A percentile compares a stretch with the other conserved stretches of the same genome.
Evolutionary conservation across 2,329 filamentous ascomycete genomes (phyloP).

Genomic region (Phialophora verrucosa): DNA sequence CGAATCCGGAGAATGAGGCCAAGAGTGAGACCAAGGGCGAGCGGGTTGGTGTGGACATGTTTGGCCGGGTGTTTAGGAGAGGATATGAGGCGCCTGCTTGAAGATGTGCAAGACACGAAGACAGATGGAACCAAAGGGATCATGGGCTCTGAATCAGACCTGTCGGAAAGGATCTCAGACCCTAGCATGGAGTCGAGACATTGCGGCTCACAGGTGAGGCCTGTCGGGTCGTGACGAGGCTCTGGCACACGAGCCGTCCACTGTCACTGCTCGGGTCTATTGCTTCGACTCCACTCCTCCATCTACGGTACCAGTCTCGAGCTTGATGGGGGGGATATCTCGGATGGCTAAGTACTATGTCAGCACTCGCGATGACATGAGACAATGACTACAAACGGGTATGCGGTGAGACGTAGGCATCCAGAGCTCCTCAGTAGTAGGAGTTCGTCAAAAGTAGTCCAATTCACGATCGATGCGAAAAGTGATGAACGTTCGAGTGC

Average conservation of each 20-base stretch:
- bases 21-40: conserved; percentile 94
- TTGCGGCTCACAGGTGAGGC: not conserved
- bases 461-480: not conserved
- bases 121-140: not conserved
- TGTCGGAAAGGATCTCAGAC: not conserved
- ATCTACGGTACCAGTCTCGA: not conserved
- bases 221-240: not conserved
- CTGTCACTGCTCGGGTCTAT: not conserved
- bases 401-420: not conserved
- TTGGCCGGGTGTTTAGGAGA: conserved; percentile 72
- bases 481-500: not conserved
- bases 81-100: conserved; percentile 82
- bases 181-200: not conserved
- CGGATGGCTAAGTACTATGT: not conserved
- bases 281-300: not conserved
- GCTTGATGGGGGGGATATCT: not conserved
- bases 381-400: not conserved
- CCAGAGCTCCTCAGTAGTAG: not conserved
- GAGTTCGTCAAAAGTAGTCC: not conserved
- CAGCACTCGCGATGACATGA: conserved; percentile 4
- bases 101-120: conserved; percentile 1
- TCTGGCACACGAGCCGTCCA: not conserved
- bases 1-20: conserved; percentile 97
- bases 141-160: not conserved
- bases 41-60: conserved; percentile 70